These are phyloP conservation scores for Allomyces macrogynus DNA, from an alignment of 192 early-diverging fungal species.

Conservation along the genomic window DNA sequence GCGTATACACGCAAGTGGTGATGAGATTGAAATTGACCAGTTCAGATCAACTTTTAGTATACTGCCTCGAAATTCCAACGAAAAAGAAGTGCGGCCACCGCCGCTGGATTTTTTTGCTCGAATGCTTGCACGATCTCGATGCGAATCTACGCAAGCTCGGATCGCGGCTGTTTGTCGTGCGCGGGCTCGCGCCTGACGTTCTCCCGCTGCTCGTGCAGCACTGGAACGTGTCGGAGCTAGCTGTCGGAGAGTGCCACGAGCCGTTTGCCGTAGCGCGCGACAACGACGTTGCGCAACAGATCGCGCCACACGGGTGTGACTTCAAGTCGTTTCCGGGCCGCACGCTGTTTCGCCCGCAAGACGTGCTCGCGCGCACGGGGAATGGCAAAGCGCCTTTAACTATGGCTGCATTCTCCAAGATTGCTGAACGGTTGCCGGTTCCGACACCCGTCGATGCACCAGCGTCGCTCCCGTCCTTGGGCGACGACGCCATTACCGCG, in stretches of 20 bases:
- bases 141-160: slow-evolving; percentile 2
- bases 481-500: not conserved
- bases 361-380: slow-evolving; percentile 1
- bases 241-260: not conserved
- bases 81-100: not conserved
- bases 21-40: not conserved
- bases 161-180: slow-evolving; percentile 10
- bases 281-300: not conserved
- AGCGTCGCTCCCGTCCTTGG: not conserved
- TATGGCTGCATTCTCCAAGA: slow-evolving; percentile 1
- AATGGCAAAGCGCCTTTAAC: slow-evolving; percentile 8
- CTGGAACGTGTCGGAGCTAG: slow-evolving; percentile 4
- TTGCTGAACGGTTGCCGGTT: not conserved
- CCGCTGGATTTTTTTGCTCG: slow-evolving; percentile 4
- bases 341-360: slow-evolving; percentile 7
- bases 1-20: not conserved
- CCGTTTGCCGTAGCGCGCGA: not conserved
- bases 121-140: slow-evolving; percentile 5
- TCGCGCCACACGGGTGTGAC: not conserved
- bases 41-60: not conserved
- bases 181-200: slow-evolving; percentile 4
- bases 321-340: slow-evolving; percentile 4
- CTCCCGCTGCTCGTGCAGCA: slow-evolving; percentile 2
- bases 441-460: not conserved
- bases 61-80: slow-evolving; percentile 1